These are phyloP conservation scores for Vicia faba DNA, from an alignment of 306 rosid genomes.

Conservation along the genomic window DNA sequence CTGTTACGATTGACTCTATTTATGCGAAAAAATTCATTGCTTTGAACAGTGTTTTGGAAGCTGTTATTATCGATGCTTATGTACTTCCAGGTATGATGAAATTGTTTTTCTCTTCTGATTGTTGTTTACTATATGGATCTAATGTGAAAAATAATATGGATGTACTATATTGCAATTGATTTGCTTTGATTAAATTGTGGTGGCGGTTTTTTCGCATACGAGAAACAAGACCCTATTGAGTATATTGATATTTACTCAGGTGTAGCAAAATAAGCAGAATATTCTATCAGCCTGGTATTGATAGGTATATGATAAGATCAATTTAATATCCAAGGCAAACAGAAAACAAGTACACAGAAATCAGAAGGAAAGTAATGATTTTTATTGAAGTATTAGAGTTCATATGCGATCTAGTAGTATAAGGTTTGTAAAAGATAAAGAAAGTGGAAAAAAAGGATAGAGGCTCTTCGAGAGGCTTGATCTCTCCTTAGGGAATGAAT, in stretches of 20 bases:
- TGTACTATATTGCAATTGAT: neutral
- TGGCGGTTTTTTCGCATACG: neutral
- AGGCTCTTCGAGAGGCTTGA: too few relatives aligned
- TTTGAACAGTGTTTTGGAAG: slow-evolving; percentile 72
- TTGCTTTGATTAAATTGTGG: neutral
- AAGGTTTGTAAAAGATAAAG: too few relatives aligned
- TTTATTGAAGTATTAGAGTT: too few relatives aligned
- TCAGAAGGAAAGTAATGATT: too few relatives aligned
- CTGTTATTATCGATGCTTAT: slow-evolving; percentile 64
- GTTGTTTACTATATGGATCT: slow-evolving; percentile 4
- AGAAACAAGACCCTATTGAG: neutral
- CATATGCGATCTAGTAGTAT: too few relatives aligned
- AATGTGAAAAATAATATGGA: slow-evolving; percentile 5
- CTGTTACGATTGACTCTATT: slow-evolving; percentile 80
- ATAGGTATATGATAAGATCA: too few relatives aligned
- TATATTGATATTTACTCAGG: neutral
- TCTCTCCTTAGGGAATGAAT: too few relatives aligned
- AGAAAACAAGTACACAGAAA: too few relatives aligned
- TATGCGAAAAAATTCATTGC: slow-evolving; percentile 78
- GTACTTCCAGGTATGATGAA: slow-evolving; percentile 74
- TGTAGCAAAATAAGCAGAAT: neutral
- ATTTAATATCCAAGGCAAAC: too few relatives aligned
- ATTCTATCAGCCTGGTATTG: too few relatives aligned
- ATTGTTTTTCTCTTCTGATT: neutral
- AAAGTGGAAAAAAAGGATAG: too few relatives aligned